These are phyloP conservation scores for Ceratocystis colombiana DNA, from an alignment of 2,329 filamentous ascomycete species.

Conservation along the genomic window DNA sequence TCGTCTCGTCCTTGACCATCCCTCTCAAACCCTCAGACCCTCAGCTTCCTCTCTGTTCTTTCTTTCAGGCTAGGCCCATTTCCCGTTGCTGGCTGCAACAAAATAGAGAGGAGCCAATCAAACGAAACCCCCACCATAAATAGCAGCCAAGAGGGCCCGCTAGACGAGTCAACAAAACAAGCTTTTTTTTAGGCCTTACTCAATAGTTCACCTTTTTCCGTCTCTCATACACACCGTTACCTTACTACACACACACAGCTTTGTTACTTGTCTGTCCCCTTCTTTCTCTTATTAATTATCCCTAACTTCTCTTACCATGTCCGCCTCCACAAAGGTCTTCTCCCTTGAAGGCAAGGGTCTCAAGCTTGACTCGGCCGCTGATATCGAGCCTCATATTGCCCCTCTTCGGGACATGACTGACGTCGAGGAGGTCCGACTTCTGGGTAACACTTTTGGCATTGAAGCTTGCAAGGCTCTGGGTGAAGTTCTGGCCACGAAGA, in stretches of 20 bases:
- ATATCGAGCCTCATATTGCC: slow-evolving; percentile 75
- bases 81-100: slow-evolving; percentile 10
- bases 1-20: no score
- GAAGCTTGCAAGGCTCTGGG: slow-evolving; percentile 78
- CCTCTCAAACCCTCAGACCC: neutral
- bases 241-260: neutral
- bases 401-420: slow-evolving; percentile 60
- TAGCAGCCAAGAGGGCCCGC: neutral
- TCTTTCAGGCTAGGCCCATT: neutral
- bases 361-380: slow-evolving; percentile 80
- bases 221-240: neutral
- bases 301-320: slow-evolving; percentile 34
- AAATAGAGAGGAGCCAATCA: neutral
- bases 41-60: neutral
- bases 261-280: neutral
- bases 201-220: neutral
- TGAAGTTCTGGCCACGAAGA: slow-evolving; percentile 73
- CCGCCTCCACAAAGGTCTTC: slow-evolving; percentile 55
- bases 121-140: slow-evolving; percentile 4
- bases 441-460: slow-evolving; percentile 87
- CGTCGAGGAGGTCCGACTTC: slow-evolving; percentile 74
- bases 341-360: slow-evolving; percentile 84
- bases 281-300: neutral
- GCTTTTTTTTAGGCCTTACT: neutral
- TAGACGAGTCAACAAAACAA: neutral